These are phyloP conservation scores for Flaveria brownii DNA, from an alignment of 129 eudicot genomes.

Conservation along the genomic window DNA sequence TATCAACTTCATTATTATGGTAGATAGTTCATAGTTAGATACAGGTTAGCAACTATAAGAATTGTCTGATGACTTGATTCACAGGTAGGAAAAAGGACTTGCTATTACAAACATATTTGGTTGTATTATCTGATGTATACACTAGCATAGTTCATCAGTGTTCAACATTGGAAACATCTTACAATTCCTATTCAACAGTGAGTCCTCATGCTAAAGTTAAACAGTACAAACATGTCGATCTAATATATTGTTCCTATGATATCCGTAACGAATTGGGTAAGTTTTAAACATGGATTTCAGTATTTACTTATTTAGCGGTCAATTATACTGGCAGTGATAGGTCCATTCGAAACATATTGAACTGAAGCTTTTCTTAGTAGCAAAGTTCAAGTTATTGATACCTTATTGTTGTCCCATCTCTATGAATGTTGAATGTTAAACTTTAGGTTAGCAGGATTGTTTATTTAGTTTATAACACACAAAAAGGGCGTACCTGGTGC, in stretches of 20 bases:
- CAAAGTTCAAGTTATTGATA: background rate
- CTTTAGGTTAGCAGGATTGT: background rate
- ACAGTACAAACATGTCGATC: background rate
- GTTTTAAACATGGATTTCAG: background rate
- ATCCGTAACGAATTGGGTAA: background rate
- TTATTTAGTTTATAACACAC: conserved; percentile 13
- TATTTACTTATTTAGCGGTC: background rate
- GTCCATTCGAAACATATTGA: conserved; percentile 2
- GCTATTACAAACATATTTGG: background rate
- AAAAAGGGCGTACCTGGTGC: too few relatives aligned
- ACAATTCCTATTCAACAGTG: background rate
- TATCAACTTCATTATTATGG: background rate
- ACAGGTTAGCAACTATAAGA: background rate
- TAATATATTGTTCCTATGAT: background rate
- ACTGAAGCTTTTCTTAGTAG: background rate
- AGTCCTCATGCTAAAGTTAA: background rate
- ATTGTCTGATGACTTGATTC: background rate
- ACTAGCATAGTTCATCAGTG: background rate
- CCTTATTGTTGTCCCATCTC: background rate
- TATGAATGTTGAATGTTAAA: background rate
- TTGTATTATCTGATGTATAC: background rate
- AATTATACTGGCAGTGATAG: background rate
- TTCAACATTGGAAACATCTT: background rate
- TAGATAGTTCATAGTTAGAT: background rate
- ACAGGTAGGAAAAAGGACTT: background rate